phyloP scores from a whole-genome alignment of 441 rosid genomes.

The Populus hybrid region DNA sequence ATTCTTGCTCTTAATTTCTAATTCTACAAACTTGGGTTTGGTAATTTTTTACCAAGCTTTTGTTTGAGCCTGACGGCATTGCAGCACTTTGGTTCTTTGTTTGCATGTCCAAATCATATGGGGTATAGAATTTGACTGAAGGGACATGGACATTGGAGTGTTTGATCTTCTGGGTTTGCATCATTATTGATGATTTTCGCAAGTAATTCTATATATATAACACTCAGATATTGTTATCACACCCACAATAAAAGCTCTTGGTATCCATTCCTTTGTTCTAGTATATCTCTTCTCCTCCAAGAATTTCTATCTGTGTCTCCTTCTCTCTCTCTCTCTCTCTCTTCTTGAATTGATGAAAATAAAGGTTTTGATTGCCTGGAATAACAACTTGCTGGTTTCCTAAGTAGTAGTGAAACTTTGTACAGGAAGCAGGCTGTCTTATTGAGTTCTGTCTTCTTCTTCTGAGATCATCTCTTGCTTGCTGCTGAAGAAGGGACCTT shows the following conservation, averaged over 20 bases:
- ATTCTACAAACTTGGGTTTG: neutral
- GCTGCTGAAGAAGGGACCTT: slow-evolving; percentile 23
- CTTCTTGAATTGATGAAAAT: neutral
- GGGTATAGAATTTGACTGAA: slow-evolving; percentile 63
- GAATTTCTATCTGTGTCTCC: slow-evolving; percentile 7
- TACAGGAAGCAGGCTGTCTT: slow-evolving; percentile 29
- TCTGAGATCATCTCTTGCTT: slow-evolving; percentile 27
- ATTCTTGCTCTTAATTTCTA: neutral
- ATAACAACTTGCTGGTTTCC: slow-evolving; percentile 19
- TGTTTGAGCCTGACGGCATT: slow-evolving; percentile 31
- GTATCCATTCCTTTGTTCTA: slow-evolving; percentile 14
- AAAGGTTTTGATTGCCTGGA: neutral
- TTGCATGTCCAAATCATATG: slow-evolving; percentile 59
- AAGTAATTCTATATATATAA: slow-evolving; percentile 14
- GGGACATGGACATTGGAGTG: slow-evolving; percentile 35
- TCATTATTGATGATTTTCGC: slow-evolving; percentile 22
- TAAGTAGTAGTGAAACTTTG: slow-evolving; percentile 15
- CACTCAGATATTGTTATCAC: slow-evolving; percentile 10
- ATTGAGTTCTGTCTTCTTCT: slow-evolving; percentile 27
- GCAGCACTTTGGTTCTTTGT: slow-evolving; percentile 44
- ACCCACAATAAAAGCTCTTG: slow-evolving; percentile 22
- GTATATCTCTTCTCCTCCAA: slow-evolving; percentile 14
- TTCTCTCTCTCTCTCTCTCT: neutral
- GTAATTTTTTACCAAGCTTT: neutral
- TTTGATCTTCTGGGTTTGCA: slow-evolving; percentile 44